Conservation (phyloP, 768 basidiomycete species). For the Hericium coralloides region DNA sequence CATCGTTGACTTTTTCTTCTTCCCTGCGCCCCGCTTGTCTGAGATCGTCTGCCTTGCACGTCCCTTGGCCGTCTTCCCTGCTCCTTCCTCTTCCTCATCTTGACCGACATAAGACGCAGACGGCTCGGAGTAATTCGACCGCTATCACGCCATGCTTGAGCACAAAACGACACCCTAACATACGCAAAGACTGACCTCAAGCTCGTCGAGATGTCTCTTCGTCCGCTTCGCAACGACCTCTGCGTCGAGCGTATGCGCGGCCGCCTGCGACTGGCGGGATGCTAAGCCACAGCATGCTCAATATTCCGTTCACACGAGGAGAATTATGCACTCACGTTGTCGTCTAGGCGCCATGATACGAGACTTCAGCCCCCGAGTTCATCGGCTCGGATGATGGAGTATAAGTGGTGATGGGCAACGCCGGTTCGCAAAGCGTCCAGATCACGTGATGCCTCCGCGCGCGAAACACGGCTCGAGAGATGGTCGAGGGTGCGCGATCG, state of each 20-base stretch:
- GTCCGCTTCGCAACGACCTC: conserved; percentile 71
- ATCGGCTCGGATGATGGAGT: background rate
- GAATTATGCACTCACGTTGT: background rate
- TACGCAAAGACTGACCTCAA: conserved; percentile 45
- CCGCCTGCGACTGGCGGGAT: conserved; percentile 38
- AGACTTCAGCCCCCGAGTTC: background rate
- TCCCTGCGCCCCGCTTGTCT: conserved; percentile 56
- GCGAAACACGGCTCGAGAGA: too few species aligned
- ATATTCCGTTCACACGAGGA: background rate
- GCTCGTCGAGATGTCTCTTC: conserved; percentile 72
- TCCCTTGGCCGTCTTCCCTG: conserved; percentile 47
- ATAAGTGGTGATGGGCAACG: background rate
- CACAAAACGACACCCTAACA: conserved; percentile 1
- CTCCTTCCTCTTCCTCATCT: conserved; percentile 35
- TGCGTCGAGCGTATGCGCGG: conserved; percentile 37
- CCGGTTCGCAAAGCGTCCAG: too few species aligned
- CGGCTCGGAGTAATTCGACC: conserved; percentile 70
- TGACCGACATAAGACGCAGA: conserved; percentile 29
- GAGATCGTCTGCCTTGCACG: conserved; percentile 73
- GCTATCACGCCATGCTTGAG: conserved; percentile 29
- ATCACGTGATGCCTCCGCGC: too few species aligned
- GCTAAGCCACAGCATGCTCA: conserved; percentile 17
- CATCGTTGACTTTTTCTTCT: conserved; percentile 75
- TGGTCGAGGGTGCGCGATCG: too few species aligned
- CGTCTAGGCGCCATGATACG: background rate